Evolutionary conservation across 768 basidiomycete species (phyloP).

Genomic region (Boletus huronensis): DNA sequence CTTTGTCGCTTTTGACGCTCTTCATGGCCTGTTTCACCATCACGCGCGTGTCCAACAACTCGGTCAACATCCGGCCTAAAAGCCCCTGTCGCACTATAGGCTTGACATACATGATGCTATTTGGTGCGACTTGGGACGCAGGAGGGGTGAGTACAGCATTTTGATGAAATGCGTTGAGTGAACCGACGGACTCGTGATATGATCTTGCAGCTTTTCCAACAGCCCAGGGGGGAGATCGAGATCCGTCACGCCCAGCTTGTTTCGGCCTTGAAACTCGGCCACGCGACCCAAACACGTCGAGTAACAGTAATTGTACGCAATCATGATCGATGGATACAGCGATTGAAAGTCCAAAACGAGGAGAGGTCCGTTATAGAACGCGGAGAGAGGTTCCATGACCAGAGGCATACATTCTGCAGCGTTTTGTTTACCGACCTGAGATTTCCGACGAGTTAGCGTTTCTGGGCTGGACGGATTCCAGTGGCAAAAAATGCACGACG

Average conservation of each 20-base stretch:
- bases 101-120: slow-evolving; percentile 94
- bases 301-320: slow-evolving; percentile 96
- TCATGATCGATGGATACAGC: slow-evolving; percentile 96
- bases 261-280: slow-evolving; percentile 78
- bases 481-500: not conserved
- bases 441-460: not conserved
- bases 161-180: not conserved
- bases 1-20: slow-evolving; percentile 69
- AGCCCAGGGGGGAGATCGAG: slow-evolving; percentile 64
- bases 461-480: not conserved
- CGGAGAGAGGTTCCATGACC: slow-evolving; percentile 91
- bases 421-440: slow-evolving; percentile 90
- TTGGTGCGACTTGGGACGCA: slow-evolving; percentile 71
- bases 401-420: slow-evolving; percentile 95
- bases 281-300: slow-evolving; percentile 94
- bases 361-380: slow-evolving; percentile 89
- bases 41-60: slow-evolving; percentile 89
- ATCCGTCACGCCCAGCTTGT: slow-evolving; percentile 84
- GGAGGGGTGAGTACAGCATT: not conserved
- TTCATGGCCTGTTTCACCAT: slow-evolving; percentile 99
- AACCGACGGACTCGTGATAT: slow-evolving; percentile 63
- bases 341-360: slow-evolving; percentile 96
- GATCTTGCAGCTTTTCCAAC: slow-evolving; percentile 64
- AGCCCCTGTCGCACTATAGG: slow-evolving; percentile 78
- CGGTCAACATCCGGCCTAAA: slow-evolving; percentile 86